Percentiles rank a stretch among this genome's conserved stretches.
Conservation (phyloP, 2,329 filamentous ascomycete genomes). For the Epichloe sylvatica region DNA sequence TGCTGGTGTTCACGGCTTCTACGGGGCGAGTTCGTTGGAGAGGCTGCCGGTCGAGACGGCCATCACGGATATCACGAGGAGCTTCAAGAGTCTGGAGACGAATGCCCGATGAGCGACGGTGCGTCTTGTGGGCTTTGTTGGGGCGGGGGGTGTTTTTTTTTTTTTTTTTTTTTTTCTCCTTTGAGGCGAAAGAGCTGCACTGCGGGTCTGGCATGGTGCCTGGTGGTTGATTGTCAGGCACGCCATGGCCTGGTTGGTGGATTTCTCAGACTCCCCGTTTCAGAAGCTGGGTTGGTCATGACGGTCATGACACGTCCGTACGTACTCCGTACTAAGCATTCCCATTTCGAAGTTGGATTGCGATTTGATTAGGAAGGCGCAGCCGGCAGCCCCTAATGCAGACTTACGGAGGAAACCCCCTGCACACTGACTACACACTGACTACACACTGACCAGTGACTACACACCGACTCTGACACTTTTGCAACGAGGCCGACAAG, state of each 20-base stretch:
- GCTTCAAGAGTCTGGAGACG: constrained; percentile 3
- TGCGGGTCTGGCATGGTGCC: background rate
- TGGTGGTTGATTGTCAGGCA: too few species aligned
- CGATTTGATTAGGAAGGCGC: background rate
- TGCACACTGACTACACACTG: too few species aligned
- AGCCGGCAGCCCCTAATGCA: background rate
- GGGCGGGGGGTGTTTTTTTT: too few species aligned
- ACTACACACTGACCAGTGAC: too few species aligned
- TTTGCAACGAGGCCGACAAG: background rate
- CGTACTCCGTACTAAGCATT: background rate
- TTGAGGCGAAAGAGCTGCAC: background rate
- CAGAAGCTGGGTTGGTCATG: background rate
- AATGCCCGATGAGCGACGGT: background rate
- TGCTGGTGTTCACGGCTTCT: constrained; percentile 54
- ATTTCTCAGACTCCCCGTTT: background rate
- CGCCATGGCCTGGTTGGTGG: too few species aligned
- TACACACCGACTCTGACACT: too few species aligned
- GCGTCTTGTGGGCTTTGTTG: too few species aligned
- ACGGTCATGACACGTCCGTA: background rate
- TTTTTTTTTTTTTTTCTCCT: too few species aligned
- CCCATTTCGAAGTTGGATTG: background rate
- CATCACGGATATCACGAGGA: constrained; percentile 33
- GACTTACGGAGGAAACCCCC: too few species aligned
- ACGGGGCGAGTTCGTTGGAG: constrained; percentile 57
- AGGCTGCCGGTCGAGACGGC: constrained; percentile 52